Conservation (phyloP, 148 eudicot species). For the Cornus controversa region DNA sequence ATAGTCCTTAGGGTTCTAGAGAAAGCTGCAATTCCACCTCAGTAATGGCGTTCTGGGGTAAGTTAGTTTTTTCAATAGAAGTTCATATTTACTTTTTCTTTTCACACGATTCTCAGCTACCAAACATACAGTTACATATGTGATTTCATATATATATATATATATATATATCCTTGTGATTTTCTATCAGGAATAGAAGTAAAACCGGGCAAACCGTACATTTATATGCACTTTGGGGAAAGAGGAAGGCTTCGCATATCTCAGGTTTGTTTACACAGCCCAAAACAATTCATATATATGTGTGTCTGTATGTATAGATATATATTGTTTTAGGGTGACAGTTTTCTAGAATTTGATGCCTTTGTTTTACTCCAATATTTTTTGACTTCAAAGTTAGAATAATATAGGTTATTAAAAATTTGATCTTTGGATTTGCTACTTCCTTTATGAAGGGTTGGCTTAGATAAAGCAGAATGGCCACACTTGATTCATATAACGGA, state of each 20-base stretch:
- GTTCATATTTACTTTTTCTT: no score
- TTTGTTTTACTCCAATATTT: not conserved
- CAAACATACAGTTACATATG: not conserved
- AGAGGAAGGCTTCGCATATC: slow-evolving; percentile 62
- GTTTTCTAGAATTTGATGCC: not conserved
- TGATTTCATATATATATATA: not conserved
- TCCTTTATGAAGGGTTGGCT: no score
- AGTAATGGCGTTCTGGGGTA: slow-evolving; percentile 63
- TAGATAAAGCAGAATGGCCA: no score
- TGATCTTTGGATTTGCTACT: no score
- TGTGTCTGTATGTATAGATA: not conserved
- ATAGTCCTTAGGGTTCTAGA: slow-evolving; percentile 26
- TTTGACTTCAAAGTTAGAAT: not conserved
- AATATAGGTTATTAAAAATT: no score
- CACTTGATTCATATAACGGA: no score
- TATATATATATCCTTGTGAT: not conserved
- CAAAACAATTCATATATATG: not conserved
- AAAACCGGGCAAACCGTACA: slow-evolving; percentile 46
- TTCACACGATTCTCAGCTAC: not conserved
- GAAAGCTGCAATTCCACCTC: slow-evolving; percentile 9
- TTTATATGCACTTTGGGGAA: slow-evolving; percentile 33
- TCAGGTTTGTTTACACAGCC: slow-evolving; percentile 44
- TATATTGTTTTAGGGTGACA: not conserved
- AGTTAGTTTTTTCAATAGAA: slow-evolving; percentile 1
- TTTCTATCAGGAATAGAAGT: slow-evolving; percentile 48